phyloP scores from a whole-genome alignment of 2,329 filamentous ascomycete genomes.

The Thermomyces lanuginosus region DNA sequence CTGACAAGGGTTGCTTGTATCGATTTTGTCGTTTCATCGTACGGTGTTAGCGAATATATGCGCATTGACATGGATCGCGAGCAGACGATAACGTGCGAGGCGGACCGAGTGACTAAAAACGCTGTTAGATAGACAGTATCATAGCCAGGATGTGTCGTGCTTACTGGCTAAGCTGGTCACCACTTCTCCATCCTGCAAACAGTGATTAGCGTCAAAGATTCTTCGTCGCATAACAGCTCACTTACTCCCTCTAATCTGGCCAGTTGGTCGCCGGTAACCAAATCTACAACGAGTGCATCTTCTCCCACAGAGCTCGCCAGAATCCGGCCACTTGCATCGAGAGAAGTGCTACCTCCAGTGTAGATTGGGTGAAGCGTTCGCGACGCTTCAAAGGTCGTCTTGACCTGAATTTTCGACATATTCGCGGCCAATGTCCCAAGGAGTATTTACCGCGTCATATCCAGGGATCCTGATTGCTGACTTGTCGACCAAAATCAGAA shows the following conservation, averaged over 20 bases:
- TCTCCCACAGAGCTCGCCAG: conserved; percentile 84
- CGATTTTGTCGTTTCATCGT: conserved; percentile 37
- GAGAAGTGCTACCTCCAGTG: conserved; percentile 71
- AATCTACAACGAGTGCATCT: conserved; percentile 73
- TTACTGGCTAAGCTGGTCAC: conserved; percentile 30
- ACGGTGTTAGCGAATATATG: conserved; percentile 58
- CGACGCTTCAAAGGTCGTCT: conserved; percentile 77
- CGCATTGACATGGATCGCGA: conserved; percentile 93
- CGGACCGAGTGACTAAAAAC: conserved; percentile 60
- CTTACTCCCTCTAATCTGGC: conserved; percentile 73
- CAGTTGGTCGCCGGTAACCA: conserved; percentile 66
- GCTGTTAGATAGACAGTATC: conserved; percentile 4
- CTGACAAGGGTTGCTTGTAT: conserved; percentile 54
- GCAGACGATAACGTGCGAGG: conserved; percentile 74
- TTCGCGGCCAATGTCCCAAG: conserved; percentile 5
- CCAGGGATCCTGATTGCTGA: no score
- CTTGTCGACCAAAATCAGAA: no score
- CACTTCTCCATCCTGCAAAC: conserved; percentile 45
- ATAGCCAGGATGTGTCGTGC: conserved; percentile 8
- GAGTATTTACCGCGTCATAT: conserved; percentile 10
- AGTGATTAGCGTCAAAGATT: conserved; percentile 8
- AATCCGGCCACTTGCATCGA: conserved; percentile 66
- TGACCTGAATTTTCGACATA: conserved; percentile 41
- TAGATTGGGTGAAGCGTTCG: conserved; percentile 84
- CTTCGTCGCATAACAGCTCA: conserved; percentile 10